These are phyloP conservation scores for Colletotrichum gloeosporioides DNA, from an alignment of 2,329 filamentous ascomycete genomes.

Conservation along the genomic window DNA sequence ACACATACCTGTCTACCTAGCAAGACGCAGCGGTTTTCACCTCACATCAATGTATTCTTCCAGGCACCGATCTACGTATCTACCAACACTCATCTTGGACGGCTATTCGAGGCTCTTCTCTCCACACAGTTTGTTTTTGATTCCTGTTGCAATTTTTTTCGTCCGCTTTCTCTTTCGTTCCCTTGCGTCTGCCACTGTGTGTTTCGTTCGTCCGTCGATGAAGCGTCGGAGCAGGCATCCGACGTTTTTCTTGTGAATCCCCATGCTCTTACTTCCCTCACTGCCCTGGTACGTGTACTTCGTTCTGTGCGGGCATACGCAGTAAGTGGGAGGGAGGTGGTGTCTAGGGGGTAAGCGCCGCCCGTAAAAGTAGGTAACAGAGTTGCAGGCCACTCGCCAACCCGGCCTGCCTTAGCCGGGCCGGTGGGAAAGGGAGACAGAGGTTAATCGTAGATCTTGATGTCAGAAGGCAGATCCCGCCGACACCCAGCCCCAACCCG, in stretches of 20 bases:
- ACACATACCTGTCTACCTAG: not conserved
- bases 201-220: not conserved
- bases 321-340: not conserved
- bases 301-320: not conserved
- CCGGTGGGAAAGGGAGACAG: not conserved
- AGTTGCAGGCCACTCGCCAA: not conserved
- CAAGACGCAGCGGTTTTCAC: not conserved
- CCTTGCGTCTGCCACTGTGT: not conserved
- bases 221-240: constrained; percentile 6
- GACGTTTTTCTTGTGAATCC: not conserved
- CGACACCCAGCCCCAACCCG: not conserved
- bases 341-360: not conserved
- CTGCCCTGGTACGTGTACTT: not conserved
- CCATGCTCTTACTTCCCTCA: not conserved
- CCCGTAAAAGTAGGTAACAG: not conserved
- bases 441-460: not conserved
- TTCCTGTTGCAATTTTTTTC: not conserved
- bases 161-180: not conserved
- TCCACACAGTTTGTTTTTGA: constrained; percentile 10
- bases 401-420: not conserved
- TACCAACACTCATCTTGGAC: not conserved
- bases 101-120: constrained; percentile 22
- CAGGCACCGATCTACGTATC: not conserved
- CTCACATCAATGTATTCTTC: not conserved
- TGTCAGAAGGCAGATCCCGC: constrained; percentile 1